These are phyloP conservation scores for Eremomyces bilateralis DNA, from an alignment of 495 filamentous ascomycete genomes.

Conservation along the genomic window DNA sequence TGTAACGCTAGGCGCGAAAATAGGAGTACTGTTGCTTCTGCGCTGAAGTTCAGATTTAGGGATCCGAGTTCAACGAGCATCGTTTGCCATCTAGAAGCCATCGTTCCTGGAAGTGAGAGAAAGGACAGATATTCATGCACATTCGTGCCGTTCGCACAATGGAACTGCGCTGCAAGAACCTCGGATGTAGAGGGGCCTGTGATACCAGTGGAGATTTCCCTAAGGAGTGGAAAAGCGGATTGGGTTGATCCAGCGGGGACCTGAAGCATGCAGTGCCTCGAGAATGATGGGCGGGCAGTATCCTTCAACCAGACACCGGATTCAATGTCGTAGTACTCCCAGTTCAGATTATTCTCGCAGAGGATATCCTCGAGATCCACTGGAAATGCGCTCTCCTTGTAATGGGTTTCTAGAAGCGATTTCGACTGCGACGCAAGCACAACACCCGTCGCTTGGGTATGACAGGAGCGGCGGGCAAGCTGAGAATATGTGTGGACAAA, in stretches of 20 bases:
- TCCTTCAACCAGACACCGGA: slow-evolving; percentile 11
- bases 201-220: slow-evolving; percentile 7
- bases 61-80: slow-evolving; percentile 30
- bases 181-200: slow-evolving; percentile 31
- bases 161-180: slow-evolving; percentile 29
- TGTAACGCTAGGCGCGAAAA: slow-evolving; percentile 24
- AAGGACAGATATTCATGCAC: slow-evolving; percentile 29
- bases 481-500: slow-evolving; percentile 9
- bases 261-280: slow-evolving; percentile 11
- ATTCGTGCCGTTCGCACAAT: slow-evolving; percentile 25
- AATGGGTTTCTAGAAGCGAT: slow-evolving; percentile 19
- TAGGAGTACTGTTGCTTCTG: slow-evolving; percentile 22
- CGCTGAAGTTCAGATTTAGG: slow-evolving; percentile 30
- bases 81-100: slow-evolving; percentile 24
- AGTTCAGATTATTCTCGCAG: slow-evolving; percentile 13
- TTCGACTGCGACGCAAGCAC: slow-evolving; percentile 21
- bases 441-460: slow-evolving; percentile 6
- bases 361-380: slow-evolving; percentile 13
- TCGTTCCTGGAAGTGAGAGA: slow-evolving; percentile 26
- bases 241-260: slow-evolving; percentile 13
- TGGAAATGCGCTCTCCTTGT: slow-evolving; percentile 11
- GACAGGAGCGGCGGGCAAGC: slow-evolving; percentile 4
- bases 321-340: slow-evolving; percentile 15
- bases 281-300: slow-evolving; percentile 11
- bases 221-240: slow-evolving; percentile 6